Conservation (phyloP, 148 eudicot genomes). For the Bassia scoparia region DNA sequence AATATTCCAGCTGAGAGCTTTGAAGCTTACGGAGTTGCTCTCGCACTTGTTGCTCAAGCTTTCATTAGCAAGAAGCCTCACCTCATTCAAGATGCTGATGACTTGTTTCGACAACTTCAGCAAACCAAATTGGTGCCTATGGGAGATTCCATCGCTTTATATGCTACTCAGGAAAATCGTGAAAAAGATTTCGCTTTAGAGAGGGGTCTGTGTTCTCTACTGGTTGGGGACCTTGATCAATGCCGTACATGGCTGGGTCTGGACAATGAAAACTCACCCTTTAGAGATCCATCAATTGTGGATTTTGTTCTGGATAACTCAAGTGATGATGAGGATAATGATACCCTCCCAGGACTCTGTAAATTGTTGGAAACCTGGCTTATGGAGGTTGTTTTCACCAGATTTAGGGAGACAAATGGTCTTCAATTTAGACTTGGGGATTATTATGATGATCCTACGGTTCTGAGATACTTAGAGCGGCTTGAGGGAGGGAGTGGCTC, state of each 20-base stretch:
- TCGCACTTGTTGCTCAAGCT: slow-evolving; percentile 94
- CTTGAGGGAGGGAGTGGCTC: slow-evolving; percentile 76
- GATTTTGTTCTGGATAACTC: slow-evolving; percentile 81
- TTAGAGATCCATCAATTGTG: slow-evolving; percentile 67
- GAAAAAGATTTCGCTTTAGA: slow-evolving; percentile 87
- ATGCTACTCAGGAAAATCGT: slow-evolving; percentile 41
- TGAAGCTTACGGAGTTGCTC: slow-evolving; percentile 93
- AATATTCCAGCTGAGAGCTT: slow-evolving; percentile 92
- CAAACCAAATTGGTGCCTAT: slow-evolving; percentile 55
- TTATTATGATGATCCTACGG: slow-evolving; percentile 94
- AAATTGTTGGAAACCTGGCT: slow-evolving; percentile 96
- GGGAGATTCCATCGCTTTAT: slow-evolving; percentile 40
- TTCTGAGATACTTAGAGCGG: slow-evolving; percentile 77
- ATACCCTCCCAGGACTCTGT: slow-evolving; percentile 86
- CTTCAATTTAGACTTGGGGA: slow-evolving; percentile 75
- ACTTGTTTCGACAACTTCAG: slow-evolving; percentile 90
- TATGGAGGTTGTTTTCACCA: slow-evolving; percentile 88
- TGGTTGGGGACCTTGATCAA: slow-evolving; percentile 92
- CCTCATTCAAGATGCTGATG: slow-evolving; percentile 87
- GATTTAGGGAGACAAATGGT: slow-evolving; percentile 81
- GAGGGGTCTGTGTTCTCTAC: slow-evolving; percentile 93
- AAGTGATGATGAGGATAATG: slow-evolving; percentile 61
- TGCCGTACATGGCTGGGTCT: slow-evolving; percentile 93
- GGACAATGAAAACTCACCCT: slow-evolving; percentile 69
- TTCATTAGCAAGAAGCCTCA: slow-evolving; percentile 80